A percentile compares a stretch with the other conserved stretches of the same genome.
These are phyloP conservation scores for Lentinus brumalis DNA, from an alignment of 768 basidiomycete genomes.

Conservation along the genomic window DNA sequence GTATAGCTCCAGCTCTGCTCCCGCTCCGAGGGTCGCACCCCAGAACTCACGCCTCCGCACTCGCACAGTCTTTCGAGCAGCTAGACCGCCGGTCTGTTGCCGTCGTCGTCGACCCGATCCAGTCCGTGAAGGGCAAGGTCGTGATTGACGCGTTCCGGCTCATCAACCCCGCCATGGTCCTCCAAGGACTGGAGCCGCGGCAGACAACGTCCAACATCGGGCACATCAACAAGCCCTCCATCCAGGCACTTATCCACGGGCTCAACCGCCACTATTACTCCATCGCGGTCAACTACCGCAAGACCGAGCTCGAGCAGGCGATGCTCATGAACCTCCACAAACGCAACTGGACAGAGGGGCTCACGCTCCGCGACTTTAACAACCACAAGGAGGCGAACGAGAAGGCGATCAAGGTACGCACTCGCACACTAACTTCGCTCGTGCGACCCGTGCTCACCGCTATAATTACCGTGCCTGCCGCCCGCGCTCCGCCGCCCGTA, in stretches of 20 bases:
- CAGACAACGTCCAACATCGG: conserved; percentile 99
- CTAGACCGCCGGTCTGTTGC: conserved; percentile 93
- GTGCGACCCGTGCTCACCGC: conserved; percentile 19
- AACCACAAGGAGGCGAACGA: conserved; percentile 88
- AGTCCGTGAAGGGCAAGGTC: conserved; percentile 98
- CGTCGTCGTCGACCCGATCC: conserved; percentile 97
- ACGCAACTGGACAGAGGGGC: conserved; percentile 97
- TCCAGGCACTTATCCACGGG: conserved; percentile 97
- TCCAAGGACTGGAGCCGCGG: conserved; percentile 90
- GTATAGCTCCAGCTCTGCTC: conserved; percentile 38
- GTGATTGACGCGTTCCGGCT: conserved; percentile 99
- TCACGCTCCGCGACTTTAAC: conserved; percentile 90
- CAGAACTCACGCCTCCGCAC: conserved; percentile 2
- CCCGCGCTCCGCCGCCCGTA: neutral
- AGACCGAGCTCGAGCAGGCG: conserved; percentile 96
- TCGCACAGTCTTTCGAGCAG: conserved; percentile 87
- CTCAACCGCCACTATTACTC: conserved; percentile 98
- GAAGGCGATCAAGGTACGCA: conserved; percentile 86
- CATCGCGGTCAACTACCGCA: conserved; percentile 96
- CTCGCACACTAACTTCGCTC: conserved; percentile 23
- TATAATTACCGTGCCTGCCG: conserved; percentile 4
- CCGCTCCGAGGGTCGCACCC: neutral
- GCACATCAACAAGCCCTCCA: conserved; percentile 98
- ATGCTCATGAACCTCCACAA: conserved; percentile 99
- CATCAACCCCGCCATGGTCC: conserved; percentile 88